Conservation (phyloP, 2,329 filamentous ascomycete species). For the Hansfordia pulvinata region DNA sequence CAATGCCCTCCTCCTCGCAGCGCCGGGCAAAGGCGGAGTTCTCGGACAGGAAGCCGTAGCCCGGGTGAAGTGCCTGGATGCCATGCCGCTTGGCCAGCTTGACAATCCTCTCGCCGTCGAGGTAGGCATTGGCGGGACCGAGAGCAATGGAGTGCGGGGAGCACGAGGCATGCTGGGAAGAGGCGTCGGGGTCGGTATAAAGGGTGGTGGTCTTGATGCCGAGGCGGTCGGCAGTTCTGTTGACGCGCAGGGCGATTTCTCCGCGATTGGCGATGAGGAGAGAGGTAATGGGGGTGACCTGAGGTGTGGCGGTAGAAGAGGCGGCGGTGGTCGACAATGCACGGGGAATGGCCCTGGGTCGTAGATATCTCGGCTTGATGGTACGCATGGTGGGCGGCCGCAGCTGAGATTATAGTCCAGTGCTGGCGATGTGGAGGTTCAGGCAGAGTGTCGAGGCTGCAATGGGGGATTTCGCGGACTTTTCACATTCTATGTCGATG, state of each 20-base stretch:
- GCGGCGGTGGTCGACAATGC: constrained; percentile 18
- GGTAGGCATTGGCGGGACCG: constrained; percentile 71
- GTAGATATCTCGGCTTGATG: constrained; percentile 35
- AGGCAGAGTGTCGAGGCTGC: too few relatives aligned
- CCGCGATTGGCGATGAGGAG: constrained; percentile 94
- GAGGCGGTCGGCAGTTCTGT: constrained; percentile 73
- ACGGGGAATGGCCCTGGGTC: constrained; percentile 28
- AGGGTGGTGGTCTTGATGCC: constrained; percentile 89
- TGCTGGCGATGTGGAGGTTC: too few relatives aligned
- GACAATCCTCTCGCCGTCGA: constrained; percentile 90
- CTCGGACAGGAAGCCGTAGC: constrained; percentile 92
- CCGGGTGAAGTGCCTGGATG: constrained; percentile 86
- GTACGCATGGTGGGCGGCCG: constrained; percentile 33
- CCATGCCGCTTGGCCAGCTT: constrained; percentile 72
- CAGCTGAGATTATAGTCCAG: constrained; percentile 2
- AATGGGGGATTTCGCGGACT: too few relatives aligned
- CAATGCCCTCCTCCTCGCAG: constrained; percentile 78
- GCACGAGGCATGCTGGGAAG: constrained; percentile 75
- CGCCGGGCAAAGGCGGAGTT: constrained; percentile 82
- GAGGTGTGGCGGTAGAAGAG: constrained; percentile 15
- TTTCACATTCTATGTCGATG: too few relatives aligned
- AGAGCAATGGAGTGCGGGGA: constrained; percentile 76
- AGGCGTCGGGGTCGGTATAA: constrained; percentile 84
- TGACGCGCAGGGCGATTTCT: constrained; percentile 90
- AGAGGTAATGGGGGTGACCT: constrained; percentile 48